Base-by-base conservation (phyloP, 495 filamentous ascomycete genomes). In the Pyrenula aspistea region DNA sequence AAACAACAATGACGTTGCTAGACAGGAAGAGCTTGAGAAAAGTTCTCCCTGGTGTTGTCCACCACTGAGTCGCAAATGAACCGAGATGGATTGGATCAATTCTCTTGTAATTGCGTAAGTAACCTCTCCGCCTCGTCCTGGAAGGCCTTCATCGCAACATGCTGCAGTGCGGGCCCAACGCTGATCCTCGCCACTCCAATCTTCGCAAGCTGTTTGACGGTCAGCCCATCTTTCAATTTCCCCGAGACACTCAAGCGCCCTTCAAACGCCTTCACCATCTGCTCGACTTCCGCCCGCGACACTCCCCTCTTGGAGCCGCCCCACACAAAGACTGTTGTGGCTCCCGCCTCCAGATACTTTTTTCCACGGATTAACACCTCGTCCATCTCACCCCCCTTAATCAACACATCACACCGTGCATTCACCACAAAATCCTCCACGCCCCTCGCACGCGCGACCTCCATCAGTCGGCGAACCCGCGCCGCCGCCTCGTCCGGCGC, bases 371-470 rank as follows among this genome's bases (percentile, higher is more conserved):
- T 51, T 49, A 79, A 69, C 4, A 68, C 71, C 60, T 77, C 73
- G 0, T 73, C 72, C 22, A 80, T 24, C 0, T 25, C 48, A 20
- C 64, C 63, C 1, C 65, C 70, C 0, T 59, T 56, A 2, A 67
- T 20, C 25, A 76, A 64, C 1, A 66, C 60, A 60, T 80, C 77
- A 25, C 67, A 71, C 25, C 77, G 59, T 19, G 76, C 77, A 62
- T 79, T 79, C 22, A 81, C 57, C 48, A 73, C 76, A 63, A 76
- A 78, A 56, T 76, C 76, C 12, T 64, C 64, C 10, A 79, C 73
- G 8, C 75, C 74, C 0, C 60, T 54, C 10, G 69, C 65, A n/a
- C 11, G 31, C 2, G 75, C 76, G 1, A 62, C 61, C 12, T 65
- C 63, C 1, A 67, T n/a, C 0, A 61, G 73, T 10, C 56, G 50